A percentile compares a stretch with the other conserved stretches of the same genome.
phyloP scores from a whole-genome alignment of 2,329 filamentous ascomycete species.

The Arthrobotrys sinensis region DNA sequence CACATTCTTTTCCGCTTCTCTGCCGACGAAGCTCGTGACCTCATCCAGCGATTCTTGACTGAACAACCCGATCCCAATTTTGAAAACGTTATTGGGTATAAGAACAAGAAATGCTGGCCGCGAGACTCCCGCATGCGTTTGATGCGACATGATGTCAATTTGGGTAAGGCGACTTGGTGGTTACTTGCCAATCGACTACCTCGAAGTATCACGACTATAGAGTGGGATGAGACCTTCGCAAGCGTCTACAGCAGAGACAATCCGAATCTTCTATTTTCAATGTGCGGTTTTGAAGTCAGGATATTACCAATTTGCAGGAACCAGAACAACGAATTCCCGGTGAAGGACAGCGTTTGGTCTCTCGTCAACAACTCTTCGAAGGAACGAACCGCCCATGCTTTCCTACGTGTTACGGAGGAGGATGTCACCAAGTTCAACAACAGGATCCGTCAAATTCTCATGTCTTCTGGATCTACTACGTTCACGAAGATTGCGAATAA shows the following conservation, averaged over 20 bases:
- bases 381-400: slow-evolving; percentile 96
- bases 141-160: slow-evolving; percentile 98
- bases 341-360: slow-evolving; percentile 99
- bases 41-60: slow-evolving; percentile 97
- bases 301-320: slow-evolving; percentile 96
- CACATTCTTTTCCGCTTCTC: slow-evolving; percentile 97
- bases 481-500: slow-evolving; percentile 99
- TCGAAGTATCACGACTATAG: slow-evolving; percentile 94
- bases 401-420: slow-evolving; percentile 96
- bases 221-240: slow-evolving; percentile 98
- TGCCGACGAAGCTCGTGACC: slow-evolving; percentile 92
- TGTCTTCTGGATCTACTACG: slow-evolving; percentile 99
- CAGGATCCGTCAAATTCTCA: slow-evolving; percentile 95
- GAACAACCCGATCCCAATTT: slow-evolving; percentile 99
- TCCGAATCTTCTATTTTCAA: slow-evolving; percentile 95
- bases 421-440: slow-evolving; percentile 99
- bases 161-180: slow-evolving; percentile 98
- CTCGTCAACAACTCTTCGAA: slow-evolving; percentile 96
- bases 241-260: slow-evolving; percentile 99
- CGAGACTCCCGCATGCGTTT: slow-evolving; percentile 96
- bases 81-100: slow-evolving; percentile 98
- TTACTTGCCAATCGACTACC: slow-evolving; percentile 97
- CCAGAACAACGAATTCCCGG: slow-evolving; percentile 93
- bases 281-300: slow-evolving; percentile 97
- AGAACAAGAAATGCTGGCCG: slow-evolving; percentile 99